Evolutionary conservation across 2,329 filamentous ascomycete genomes (phyloP).

Genomic region (Penicillium decumbens): DNA sequence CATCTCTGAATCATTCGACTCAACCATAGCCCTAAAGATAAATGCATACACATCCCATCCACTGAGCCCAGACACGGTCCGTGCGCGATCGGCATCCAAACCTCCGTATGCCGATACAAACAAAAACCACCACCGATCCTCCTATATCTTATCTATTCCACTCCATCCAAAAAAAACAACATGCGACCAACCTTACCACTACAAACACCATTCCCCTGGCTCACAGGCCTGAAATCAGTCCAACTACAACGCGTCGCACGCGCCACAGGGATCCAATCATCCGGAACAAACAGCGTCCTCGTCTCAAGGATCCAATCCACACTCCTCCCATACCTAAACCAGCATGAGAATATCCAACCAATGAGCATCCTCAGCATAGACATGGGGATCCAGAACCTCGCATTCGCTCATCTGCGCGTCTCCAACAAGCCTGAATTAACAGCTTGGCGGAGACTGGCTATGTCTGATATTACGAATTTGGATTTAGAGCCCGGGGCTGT

Average conservation of each 20-base stretch:
- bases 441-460: slow-evolving; percentile 42
- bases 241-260: slow-evolving; percentile 58
- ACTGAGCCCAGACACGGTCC: slow-evolving; percentile 4
- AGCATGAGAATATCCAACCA: slow-evolving; percentile 1
- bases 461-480: slow-evolving; percentile 25
- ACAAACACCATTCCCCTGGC: slow-evolving; percentile 23
- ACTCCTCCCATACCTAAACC: slow-evolving; percentile 9
- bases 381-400: slow-evolving; percentile 78
- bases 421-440: slow-evolving; percentile 22
- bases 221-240: slow-evolving; percentile 46
- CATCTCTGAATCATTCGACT: too few relatives aligned
- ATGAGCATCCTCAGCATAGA: slow-evolving; percentile 69
- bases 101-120: not conserved
- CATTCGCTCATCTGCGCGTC: slow-evolving; percentile 60
- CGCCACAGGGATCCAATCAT: slow-evolving; percentile 55
- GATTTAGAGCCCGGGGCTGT: too few relatives aligned
- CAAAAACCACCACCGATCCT: not conserved
- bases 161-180: not conserved
- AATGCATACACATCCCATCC: too few relatives aligned
- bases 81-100: slow-evolving; percentile 9
- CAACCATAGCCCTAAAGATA: too few relatives aligned
- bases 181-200: slow-evolving; percentile 11
- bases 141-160: not conserved
- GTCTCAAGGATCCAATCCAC: slow-evolving; percentile 45
- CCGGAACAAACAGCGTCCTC: slow-evolving; percentile 58